Evolutionary conservation across 495 filamentous ascomycete genomes (phyloP).

Genomic region (Xylaria cubensis): DNA sequence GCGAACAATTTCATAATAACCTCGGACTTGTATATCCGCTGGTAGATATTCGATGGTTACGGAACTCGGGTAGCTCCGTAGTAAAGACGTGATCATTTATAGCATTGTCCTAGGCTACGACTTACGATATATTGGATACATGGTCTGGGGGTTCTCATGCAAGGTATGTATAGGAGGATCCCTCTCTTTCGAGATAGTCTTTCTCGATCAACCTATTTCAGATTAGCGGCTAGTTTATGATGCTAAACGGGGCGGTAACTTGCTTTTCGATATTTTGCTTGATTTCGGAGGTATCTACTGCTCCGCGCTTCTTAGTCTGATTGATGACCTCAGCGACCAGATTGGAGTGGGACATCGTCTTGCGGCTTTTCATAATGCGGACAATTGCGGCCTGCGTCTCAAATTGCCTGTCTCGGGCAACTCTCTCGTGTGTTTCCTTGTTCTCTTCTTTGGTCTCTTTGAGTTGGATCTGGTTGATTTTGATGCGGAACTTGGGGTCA

Average conservation of each 20-base stretch:
- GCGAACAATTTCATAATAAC: background rate
- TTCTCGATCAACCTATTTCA: slow-evolving; percentile 82
- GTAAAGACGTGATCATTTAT: background rate
- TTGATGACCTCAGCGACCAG: slow-evolving; percentile 87
- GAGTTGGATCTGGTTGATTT: slow-evolving; percentile 98
- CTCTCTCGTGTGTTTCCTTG: slow-evolving; percentile 87
- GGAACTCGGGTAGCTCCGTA: background rate
- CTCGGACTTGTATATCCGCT: background rate
- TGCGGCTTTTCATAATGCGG: slow-evolving; percentile 94
- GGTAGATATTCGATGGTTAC: background rate
- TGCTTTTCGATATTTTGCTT: slow-evolving; percentile 97
- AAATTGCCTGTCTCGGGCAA: slow-evolving; percentile 86
- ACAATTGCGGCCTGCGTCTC: slow-evolving; percentile 98
- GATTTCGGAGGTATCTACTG: slow-evolving; percentile 82
- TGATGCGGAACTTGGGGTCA: slow-evolving; percentile 86
- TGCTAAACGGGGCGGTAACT: slow-evolving; percentile 37
- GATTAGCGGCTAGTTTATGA: slow-evolving; percentile 1
- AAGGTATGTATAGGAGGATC: slow-evolving; percentile 79
- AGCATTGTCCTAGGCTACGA: background rate
- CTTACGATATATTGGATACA: background rate
- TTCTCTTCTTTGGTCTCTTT: slow-evolving; percentile 91
- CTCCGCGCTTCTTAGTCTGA: slow-evolving; percentile 83
- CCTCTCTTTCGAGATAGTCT: slow-evolving; percentile 91
- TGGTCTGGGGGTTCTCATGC: slow-evolving; percentile 59
- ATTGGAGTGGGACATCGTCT: slow-evolving; percentile 82